Percentiles rank a stretch among this genome's conserved stretches.
Evolutionary conservation across 2,329 filamentous ascomycete genomes (phyloP).

Genomic region (Aspergillus tanneri): DNA sequence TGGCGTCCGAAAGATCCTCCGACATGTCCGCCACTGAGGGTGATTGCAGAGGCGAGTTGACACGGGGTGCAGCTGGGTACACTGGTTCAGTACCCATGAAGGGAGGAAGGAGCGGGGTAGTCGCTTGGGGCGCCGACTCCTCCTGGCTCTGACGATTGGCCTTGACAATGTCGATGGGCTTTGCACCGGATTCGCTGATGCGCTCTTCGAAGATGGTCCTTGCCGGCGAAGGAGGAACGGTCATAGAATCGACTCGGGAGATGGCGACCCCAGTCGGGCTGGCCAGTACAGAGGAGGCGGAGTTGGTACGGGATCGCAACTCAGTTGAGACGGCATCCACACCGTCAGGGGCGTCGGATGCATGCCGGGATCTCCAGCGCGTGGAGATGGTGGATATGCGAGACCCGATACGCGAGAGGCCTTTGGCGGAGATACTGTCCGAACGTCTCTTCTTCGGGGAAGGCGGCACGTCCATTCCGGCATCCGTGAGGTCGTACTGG

Average conservation of each 20-base stretch:
- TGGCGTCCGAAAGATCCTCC: conserved; percentile 43
- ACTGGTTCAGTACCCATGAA: conserved; percentile 63
- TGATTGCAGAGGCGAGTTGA: conserved; percentile 81
- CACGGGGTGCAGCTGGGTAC: conserved; percentile 52
- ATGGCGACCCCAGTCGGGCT: conserved; percentile 38
- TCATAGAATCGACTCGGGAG: conserved; percentile 50
- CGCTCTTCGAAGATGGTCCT: conserved; percentile 62
- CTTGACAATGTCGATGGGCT: conserved; percentile 54
- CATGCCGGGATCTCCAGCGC: conserved; percentile 41
- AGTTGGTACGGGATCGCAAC: conserved; percentile 44
- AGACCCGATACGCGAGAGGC: conserved; percentile 62
- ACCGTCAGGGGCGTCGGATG: conserved; percentile 34
- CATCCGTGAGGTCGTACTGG: conserved; percentile 57
- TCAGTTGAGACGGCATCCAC: conserved; percentile 32
- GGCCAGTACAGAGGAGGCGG: conserved; percentile 40
- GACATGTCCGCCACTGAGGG: conserved; percentile 69
- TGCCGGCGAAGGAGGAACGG: conserved; percentile 60
- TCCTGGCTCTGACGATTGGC: conserved; percentile 52
- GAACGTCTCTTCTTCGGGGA: conserved; percentile 56
- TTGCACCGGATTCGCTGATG: conserved; percentile 49
- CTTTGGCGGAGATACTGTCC: conserved; percentile 48
- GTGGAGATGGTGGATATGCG: conserved; percentile 73
- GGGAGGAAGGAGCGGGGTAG: conserved; percentile 82
- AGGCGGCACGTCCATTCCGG: conserved; percentile 58
- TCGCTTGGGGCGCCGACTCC: conserved; percentile 64